These are phyloP conservation scores for Staphylotrichum tortipilum DNA, from an alignment of 495 filamentous ascomycete species.

Conservation along the genomic window DNA sequence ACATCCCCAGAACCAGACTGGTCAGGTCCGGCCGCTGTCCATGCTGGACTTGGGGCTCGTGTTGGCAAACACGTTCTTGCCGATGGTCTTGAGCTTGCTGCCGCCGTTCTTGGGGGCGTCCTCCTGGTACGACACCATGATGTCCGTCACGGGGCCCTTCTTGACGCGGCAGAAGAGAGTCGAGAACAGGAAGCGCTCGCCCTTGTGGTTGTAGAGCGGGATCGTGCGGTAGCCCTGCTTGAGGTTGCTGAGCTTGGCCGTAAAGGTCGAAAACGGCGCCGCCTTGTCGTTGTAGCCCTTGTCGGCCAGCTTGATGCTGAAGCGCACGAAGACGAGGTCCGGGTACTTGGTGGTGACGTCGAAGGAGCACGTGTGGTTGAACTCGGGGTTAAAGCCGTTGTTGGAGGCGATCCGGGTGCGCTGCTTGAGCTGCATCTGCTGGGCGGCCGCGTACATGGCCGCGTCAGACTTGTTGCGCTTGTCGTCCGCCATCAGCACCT, in stretches of 20 bases:
- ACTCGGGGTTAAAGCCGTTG: constrained; percentile 89
- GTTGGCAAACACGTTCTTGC: constrained; percentile 39
- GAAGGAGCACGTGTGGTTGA: constrained; percentile 62
- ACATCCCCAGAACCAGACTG: too few relatives aligned
- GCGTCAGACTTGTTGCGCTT: constrained; percentile 49
- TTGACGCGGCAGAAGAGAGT: constrained; percentile 83
- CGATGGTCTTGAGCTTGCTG: constrained; percentile 40
- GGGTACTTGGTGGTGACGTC: constrained; percentile 82
- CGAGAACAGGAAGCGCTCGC: constrained; percentile 89
- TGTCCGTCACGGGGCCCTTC: constrained; percentile 46
- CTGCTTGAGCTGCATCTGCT: constrained; percentile 55
- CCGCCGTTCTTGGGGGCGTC: constrained; percentile 32
- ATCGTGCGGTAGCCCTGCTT: constrained; percentile 95
- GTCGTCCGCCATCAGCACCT: constrained; percentile 90
- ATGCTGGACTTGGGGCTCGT: constrained; percentile 39
- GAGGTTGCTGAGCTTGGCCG: constrained; percentile 79
- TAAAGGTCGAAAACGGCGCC: constrained; percentile 74
- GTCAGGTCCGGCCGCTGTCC: constrained; percentile 25
- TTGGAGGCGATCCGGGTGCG: constrained; percentile 68
- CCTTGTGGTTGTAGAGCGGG: constrained; percentile 80
- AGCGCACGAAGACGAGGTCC: constrained; percentile 86
- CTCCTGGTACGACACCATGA: constrained; percentile 40
- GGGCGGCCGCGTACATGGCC: constrained; percentile 35
- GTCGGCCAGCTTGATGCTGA: constrained; percentile 75
- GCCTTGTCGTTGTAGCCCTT: constrained; percentile 57